Conservation (phyloP, 805 yeast genomes). For the Wickerhamomyces canadensis region DNA sequence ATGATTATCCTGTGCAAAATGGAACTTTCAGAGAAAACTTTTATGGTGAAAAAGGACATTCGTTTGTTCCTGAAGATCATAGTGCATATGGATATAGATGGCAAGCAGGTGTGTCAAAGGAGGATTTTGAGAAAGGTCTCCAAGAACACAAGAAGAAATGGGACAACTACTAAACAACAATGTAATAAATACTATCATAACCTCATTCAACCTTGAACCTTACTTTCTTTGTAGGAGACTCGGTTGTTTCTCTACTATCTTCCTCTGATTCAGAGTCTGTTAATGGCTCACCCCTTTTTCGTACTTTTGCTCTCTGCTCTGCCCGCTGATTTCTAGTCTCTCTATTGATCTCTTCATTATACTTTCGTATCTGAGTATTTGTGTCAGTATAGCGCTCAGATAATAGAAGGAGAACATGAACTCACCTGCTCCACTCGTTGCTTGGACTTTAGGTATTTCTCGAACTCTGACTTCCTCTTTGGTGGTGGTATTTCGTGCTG, state of each 20-base stretch:
- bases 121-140: slow-evolving; percentile 4
- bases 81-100: slow-evolving; percentile 8
- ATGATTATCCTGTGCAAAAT: slow-evolving; percentile 11
- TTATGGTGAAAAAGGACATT: slow-evolving; percentile 7
- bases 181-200: not conserved
- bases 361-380: slow-evolving; percentile 4
- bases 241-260: not conserved
- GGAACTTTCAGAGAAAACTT: slow-evolving; percentile 11
- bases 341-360: slow-evolving; percentile 7
- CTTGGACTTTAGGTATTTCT: slow-evolving; percentile 13
- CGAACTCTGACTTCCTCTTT: slow-evolving; percentile 12
- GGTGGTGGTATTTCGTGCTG: slow-evolving; percentile 15
- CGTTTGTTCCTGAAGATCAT: slow-evolving; percentile 9
- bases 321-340: slow-evolving; percentile 10
- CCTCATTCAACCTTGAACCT: slow-evolving; percentile 4
- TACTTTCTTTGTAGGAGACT: slow-evolving; percentile 10
- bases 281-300: slow-evolving; percentile 4
- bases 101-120: slow-evolving; percentile 8
- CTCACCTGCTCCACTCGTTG: slow-evolving; percentile 16
- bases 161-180: not conserved
- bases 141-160: not conserved
- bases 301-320: slow-evolving; percentile 5
- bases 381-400: slow-evolving; percentile 1
- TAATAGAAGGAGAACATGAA: not conserved
- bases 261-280: not conserved